These are phyloP conservation scores for Curvularia verruculosa DNA, from an alignment of 2,329 filamentous ascomycete species.

Conservation along the genomic window DNA sequence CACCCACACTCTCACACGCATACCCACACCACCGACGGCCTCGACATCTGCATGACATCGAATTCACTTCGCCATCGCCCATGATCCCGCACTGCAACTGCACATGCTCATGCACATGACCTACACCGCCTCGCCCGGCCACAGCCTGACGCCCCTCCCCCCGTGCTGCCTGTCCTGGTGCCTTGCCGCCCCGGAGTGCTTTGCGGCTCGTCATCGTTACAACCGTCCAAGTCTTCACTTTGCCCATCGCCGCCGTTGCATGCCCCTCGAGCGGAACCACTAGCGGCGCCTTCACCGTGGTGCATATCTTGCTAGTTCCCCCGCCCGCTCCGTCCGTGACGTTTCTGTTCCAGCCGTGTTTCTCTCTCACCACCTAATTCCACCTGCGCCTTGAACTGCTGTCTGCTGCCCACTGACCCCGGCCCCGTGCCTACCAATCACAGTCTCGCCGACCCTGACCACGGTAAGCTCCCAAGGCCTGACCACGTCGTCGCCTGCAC, in stretches of 20 bases:
- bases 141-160: constrained; percentile 4
- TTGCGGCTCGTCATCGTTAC: background rate
- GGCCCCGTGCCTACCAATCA: constrained; percentile 25
- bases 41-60: constrained; percentile 23
- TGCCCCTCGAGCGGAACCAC: constrained; percentile 8
- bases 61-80: constrained; percentile 13
- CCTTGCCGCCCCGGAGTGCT: background rate
- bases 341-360: constrained; percentile 5
- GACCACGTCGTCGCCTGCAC: constrained; percentile 25
- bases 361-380: constrained; percentile 21
- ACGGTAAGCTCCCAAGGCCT: constrained; percentile 10
- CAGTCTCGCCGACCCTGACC: constrained; percentile 11
- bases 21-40: background rate
- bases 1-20: background rate
- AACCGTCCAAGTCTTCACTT: background rate
- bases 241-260: background rate
- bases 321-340: constrained; percentile 3
- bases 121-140: constrained; percentile 23
- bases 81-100: background rate
- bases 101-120: constrained; percentile 19
- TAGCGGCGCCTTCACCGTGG: constrained; percentile 11
- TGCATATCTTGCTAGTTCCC: constrained; percentile 1
- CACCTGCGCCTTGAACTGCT: constrained; percentile 5
- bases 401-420: constrained; percentile 1
- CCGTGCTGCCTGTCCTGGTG: constrained; percentile 2